Conservation (phyloP, 2,329 filamentous ascomycete genomes). For the Metarhizium brunneum region DNA sequence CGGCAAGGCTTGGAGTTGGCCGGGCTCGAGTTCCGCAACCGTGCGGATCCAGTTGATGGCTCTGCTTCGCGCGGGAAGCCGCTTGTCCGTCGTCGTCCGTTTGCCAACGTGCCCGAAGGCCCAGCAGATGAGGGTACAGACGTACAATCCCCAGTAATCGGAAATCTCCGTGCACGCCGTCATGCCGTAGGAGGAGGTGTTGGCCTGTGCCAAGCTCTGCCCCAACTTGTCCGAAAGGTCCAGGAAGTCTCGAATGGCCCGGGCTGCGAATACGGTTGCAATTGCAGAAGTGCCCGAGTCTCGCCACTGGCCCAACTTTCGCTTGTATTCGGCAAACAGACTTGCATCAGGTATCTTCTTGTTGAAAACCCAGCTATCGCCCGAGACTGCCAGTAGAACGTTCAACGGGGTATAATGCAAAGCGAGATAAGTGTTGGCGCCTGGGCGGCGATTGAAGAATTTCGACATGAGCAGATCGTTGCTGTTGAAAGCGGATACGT, state of each 20-base stretch:
- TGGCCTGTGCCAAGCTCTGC: conserved; percentile 11
- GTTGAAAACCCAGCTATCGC: conserved; percentile 49
- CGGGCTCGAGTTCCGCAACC: conserved; percentile 30
- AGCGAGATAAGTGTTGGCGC: conserved; percentile 46
- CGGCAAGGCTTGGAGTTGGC: conserved; percentile 27
- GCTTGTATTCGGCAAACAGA: conserved; percentile 37
- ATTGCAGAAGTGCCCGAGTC: conserved; percentile 33
- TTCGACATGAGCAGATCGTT: conserved; percentile 20
- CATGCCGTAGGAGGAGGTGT: conserved; percentile 4
- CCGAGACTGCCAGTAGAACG: conserved; percentile 46
- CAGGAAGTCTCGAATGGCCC: conserved; percentile 39
- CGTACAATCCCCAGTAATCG: conserved; percentile 47
- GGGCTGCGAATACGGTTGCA: conserved; percentile 41
- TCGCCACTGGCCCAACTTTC: conserved; percentile 36
- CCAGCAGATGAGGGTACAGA: conserved; percentile 51
- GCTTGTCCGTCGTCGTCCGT: conserved; percentile 10
- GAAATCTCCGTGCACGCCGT: conserved; percentile 28
- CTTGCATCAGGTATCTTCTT: conserved; percentile 38
- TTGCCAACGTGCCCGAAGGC: conserved; percentile 34
- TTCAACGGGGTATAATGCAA: conserved; percentile 50
- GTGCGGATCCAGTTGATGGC: conserved; percentile 28
- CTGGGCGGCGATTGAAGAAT: conserved; percentile 35
- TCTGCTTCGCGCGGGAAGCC: conserved; percentile 15
- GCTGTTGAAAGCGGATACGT: conserved; percentile 14
- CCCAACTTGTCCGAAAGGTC: not conserved